phyloP scores from a whole-genome alignment of 805 yeast genomes.

The Millerago galiae region DNA sequence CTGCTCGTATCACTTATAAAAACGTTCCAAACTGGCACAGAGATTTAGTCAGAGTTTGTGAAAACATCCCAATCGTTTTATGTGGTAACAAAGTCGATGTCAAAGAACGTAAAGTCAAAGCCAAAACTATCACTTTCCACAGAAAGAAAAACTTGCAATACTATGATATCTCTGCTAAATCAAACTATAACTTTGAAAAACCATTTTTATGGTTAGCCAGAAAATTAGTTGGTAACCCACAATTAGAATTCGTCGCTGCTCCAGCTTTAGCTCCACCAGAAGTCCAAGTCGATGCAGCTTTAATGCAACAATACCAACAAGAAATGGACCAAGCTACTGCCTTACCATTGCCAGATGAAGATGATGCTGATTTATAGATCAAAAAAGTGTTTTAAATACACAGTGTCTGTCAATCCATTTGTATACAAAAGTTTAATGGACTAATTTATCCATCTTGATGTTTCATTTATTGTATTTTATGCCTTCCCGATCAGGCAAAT shows the following conservation, averaged over 20 bases:
- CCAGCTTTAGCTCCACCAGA: constrained; percentile 99
- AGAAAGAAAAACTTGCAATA: constrained; percentile 99
- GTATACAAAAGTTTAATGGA: background rate
- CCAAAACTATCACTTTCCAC: constrained; percentile 99
- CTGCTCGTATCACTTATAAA: constrained; percentile 98
- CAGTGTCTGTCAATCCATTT: background rate
- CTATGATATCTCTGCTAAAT: constrained; percentile 99
- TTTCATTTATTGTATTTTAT: too few relatives aligned
- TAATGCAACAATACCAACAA: constrained; percentile 98
- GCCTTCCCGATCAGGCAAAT: background rate
- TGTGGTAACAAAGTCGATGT: constrained; percentile 99
- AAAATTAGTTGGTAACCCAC: constrained; percentile 97
- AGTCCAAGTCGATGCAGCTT: constrained; percentile 92
- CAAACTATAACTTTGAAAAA: constrained; percentile 98
- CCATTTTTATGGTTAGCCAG: constrained; percentile 99
- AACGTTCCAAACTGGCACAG: constrained; percentile 99
- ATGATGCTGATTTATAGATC: constrained; percentile 91
- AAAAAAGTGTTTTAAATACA: background rate
- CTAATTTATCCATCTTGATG: background rate
- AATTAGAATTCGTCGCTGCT: constrained; percentile 96
- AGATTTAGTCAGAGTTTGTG: constrained; percentile 99
- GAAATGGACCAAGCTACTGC: constrained; percentile 99
- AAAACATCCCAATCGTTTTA: constrained; percentile 97
- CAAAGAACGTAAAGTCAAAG: constrained; percentile 99
- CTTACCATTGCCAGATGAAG: constrained; percentile 99